Percentiles rank a stretch among this genome's conserved stretches.
These are phyloP conservation scores for Cyberlindnera euphorbiiphila DNA, from an alignment of 805 yeast species.

Conservation along the genomic window DNA sequence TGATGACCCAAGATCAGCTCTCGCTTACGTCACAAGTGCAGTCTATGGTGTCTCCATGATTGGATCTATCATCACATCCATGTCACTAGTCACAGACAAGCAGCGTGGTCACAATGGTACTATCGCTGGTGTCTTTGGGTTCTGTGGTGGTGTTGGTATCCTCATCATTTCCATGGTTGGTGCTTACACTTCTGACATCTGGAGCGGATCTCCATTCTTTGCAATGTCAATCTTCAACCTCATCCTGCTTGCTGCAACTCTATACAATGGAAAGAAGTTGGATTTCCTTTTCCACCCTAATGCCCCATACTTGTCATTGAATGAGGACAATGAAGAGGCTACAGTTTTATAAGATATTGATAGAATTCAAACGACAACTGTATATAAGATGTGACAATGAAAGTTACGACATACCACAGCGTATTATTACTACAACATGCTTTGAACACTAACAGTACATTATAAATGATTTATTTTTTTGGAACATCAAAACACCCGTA, in stretches of 20 bases:
- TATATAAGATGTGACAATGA: neutral
- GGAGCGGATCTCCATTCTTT: constrained; percentile 58
- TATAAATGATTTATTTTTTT: constrained; percentile 23
- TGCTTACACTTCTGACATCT: constrained; percentile 53
- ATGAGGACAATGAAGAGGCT: constrained; percentile 4
- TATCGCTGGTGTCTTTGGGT: constrained; percentile 64
- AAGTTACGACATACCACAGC: too few relatives aligned
- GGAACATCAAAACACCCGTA: constrained; percentile 28
- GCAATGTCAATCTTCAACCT: constrained; percentile 43
- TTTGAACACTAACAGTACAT: constrained; percentile 21
- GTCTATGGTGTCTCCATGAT: constrained; percentile 60
- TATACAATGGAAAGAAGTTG: constrained; percentile 22
- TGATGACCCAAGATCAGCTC: constrained; percentile 33
- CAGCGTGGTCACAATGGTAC: constrained; percentile 52
- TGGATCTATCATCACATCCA: constrained; percentile 57
- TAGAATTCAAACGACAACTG: neutral
- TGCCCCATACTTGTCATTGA: constrained; percentile 1
- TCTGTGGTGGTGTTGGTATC: constrained; percentile 67
- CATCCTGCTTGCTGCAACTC: constrained; percentile 21
- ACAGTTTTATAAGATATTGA: neutral
- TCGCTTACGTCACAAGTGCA: constrained; percentile 35
- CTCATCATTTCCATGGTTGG: constrained; percentile 57
- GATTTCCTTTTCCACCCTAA: constrained; percentile 9
- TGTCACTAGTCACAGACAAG: constrained; percentile 53
- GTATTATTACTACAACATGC: constrained; percentile 2